Evolutionary conservation across 768 basidiomycete genomes (phyloP).

Genomic region (Termitomyces heimii): DNA sequence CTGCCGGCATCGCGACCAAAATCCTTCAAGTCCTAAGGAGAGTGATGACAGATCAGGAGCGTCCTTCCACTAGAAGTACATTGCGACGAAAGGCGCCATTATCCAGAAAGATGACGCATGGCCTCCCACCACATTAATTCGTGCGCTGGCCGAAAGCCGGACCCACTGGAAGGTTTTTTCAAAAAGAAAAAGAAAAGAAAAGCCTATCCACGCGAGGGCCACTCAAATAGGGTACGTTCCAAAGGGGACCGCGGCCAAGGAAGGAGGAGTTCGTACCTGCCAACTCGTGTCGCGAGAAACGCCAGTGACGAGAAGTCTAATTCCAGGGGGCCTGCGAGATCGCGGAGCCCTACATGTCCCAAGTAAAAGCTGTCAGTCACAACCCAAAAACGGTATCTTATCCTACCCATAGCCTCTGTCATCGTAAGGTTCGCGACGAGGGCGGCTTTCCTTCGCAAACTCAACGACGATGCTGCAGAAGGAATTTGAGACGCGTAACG

Average conservation of each 20-base stretch:
- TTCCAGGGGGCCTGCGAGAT: constrained; percentile 71
- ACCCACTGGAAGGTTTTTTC: constrained; percentile 7
- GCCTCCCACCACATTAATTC: constrained; percentile 7
- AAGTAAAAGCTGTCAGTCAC: constrained; percentile 11
- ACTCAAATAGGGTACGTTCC: constrained; percentile 14
- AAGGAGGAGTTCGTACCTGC: constrained; percentile 74
- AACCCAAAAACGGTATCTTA: not conserved
- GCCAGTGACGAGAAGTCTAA: constrained; percentile 81
- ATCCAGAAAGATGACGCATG: constrained; percentile 12
- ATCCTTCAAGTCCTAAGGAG: constrained; percentile 90
- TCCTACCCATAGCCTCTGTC: constrained; percentile 53
- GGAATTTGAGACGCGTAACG: not conserved
- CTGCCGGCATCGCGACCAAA: constrained; percentile 92
- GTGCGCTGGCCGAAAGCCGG: constrained; percentile 12
- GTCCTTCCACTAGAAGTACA: constrained; percentile 25
- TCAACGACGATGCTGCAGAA: constrained; percentile 83
- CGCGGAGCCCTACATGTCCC: constrained; percentile 42
- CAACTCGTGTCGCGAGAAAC: constrained; percentile 94
- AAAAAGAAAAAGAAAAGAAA: constrained; percentile 9
- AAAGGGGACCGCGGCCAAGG: constrained; percentile 15
- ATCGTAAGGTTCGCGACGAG: constrained; percentile 74
- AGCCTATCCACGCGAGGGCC: constrained; percentile 16
- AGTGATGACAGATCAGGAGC: constrained; percentile 39
- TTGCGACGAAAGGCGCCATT: constrained; percentile 16
- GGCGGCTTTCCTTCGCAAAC: constrained; percentile 89